phyloP scores from a whole-genome alignment of 257 asterid genomes.

The Fraxinus cuspidata region DNA sequence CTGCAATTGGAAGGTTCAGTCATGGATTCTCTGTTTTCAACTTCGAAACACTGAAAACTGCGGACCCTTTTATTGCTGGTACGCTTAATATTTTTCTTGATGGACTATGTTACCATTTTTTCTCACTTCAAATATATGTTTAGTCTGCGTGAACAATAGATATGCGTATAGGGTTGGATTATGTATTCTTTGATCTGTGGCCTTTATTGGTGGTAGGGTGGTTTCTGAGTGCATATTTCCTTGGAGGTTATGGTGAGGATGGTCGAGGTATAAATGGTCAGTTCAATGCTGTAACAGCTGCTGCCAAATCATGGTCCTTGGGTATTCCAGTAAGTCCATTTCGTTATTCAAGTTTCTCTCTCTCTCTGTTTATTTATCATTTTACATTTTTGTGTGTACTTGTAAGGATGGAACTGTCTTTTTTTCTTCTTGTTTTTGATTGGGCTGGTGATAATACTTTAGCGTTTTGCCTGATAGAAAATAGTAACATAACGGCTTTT shows the following conservation, averaged over 20 bases:
- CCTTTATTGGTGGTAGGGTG: slow-evolving; percentile 58
- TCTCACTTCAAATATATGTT: neutral
- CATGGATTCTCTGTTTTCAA: slow-evolving; percentile 83
- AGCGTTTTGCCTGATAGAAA: neutral
- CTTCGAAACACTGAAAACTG: slow-evolving; percentile 67
- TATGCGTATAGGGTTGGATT: neutral
- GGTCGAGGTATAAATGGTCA: slow-evolving; percentile 81
- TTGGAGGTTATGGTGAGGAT: slow-evolving; percentile 87
- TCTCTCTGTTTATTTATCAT: neutral
- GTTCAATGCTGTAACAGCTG: slow-evolving; percentile 63
- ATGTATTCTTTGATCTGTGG: slow-evolving; percentile 5
- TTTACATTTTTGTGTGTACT: neutral
- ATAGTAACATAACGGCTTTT: too few species aligned
- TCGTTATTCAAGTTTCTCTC: neutral
- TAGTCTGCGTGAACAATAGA: neutral
- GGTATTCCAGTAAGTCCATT: slow-evolving; percentile 56
- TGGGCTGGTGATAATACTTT: neutral
- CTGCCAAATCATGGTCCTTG: slow-evolving; percentile 84
- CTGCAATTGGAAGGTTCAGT: slow-evolving; percentile 85
- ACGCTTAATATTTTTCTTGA: neutral
- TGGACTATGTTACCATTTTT: neutral
- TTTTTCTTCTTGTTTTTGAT: neutral
- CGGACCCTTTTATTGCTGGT: slow-evolving; percentile 95
- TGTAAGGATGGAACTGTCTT: neutral
- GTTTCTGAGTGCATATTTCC: slow-evolving; percentile 91